Conservation (phyloP, 179 eudicot species). For the Vitellaria paradoxa region DNA sequence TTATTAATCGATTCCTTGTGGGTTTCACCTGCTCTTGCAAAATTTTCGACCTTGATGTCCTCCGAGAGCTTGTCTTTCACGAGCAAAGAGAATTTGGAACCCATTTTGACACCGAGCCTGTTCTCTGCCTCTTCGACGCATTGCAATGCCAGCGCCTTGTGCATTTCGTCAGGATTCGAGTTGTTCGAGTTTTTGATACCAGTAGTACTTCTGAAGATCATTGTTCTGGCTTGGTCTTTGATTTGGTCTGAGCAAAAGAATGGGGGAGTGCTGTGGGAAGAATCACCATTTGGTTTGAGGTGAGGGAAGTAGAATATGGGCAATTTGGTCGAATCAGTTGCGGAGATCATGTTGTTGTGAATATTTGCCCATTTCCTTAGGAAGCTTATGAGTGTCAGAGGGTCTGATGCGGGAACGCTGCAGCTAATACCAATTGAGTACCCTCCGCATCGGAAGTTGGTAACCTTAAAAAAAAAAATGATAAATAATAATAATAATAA, state of each 20-base stretch:
- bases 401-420: conserved; percentile 49
- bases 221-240: conserved; percentile 14
- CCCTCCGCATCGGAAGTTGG: conserved; percentile 57
- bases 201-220: conserved; percentile 22
- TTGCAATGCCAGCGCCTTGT: conserved; percentile 18
- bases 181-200: background rate
- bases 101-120: conserved; percentile 24
- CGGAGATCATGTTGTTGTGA: conserved; percentile 26
- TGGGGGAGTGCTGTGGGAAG: background rate
- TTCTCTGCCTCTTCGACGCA: conserved; percentile 43
- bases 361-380: conserved; percentile 43
- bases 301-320: conserved; percentile 33
- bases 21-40: conserved; percentile 13
- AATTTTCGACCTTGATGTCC: conserved; percentile 21
- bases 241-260: conserved; percentile 2
- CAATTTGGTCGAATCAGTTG: conserved; percentile 14
- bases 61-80: conserved; percentile 21
- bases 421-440: conserved; percentile 49
- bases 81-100: conserved; percentile 20
- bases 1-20: background rate
- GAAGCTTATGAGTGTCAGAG: conserved; percentile 37
- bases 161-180: background rate
- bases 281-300: conserved; percentile 4
- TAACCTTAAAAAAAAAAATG: conserved; percentile 33
- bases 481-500: too few species aligned